Conservation (phyloP, 1,284 basidiomycete genomes). For the Clitocybe nebularis region DNA sequence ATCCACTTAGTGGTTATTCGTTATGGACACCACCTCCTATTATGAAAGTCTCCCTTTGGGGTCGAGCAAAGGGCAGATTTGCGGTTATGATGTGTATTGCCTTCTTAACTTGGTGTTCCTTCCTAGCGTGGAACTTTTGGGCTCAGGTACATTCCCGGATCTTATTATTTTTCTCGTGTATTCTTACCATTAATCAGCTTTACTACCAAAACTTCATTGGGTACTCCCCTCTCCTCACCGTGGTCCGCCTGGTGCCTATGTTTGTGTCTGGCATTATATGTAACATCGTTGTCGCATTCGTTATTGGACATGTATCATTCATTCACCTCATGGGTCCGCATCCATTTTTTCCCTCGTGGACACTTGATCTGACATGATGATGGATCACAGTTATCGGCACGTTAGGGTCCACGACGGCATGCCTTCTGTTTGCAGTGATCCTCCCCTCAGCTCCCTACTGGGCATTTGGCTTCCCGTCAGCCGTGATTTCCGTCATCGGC, state of each 20-base stretch:
- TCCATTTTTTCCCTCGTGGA: not conserved
- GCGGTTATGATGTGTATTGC: constrained; percentile 65
- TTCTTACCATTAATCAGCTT: constrained; percentile 31
- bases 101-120: constrained; percentile 67
- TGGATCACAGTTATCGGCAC: constrained; percentile 56
- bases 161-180: constrained; percentile 2
- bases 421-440: constrained; percentile 73
- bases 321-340: constrained; percentile 49
- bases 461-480: constrained; percentile 78
- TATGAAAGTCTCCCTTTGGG: constrained; percentile 72
- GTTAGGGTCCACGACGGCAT: constrained; percentile 57
- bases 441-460: constrained; percentile 63
- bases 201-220: constrained; percentile 66
- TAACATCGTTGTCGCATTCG: constrained; percentile 64
- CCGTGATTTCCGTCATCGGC: constrained; percentile 69
- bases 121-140: constrained; percentile 57
- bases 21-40: constrained; percentile 57
- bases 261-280: constrained; percentile 65
- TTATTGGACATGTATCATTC: constrained; percentile 54
- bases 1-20: constrained; percentile 26
- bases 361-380: too few relatives aligned
- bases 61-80: constrained; percentile 59
- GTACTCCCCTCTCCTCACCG: constrained; percentile 60
- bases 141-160: constrained; percentile 35
- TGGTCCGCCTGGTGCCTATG: constrained; percentile 78